A percentile compares a stretch with the other conserved stretches of the same genome.
Evolutionary conservation across 352 stramenopile genomes (phyloP).

Genomic region (Pythium inflatum): DNA sequence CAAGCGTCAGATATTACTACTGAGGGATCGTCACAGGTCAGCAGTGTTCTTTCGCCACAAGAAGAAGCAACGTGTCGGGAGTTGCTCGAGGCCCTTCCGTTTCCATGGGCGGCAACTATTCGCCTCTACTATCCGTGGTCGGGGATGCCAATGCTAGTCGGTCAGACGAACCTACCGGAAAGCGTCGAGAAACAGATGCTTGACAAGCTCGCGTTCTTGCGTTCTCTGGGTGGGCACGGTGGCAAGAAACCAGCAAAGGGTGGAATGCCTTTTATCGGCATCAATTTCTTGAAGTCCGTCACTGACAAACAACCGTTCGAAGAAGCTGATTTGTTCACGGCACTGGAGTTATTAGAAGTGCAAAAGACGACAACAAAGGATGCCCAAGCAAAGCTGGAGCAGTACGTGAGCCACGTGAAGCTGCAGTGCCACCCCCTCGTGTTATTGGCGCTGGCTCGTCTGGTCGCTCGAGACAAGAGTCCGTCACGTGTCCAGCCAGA

Average conservation of each 20-base stretch:
- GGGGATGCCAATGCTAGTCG: slow-evolving; percentile 43
- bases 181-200: slow-evolving; percentile 47
- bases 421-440: slow-evolving; percentile 59
- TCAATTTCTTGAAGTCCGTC: slow-evolving; percentile 55
- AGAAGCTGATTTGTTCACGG: slow-evolving; percentile 55
- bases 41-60: slow-evolving; percentile 4
- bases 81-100: slow-evolving; percentile 36
- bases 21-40: not conserved
- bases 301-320: slow-evolving; percentile 33
- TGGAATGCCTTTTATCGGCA: slow-evolving; percentile 47
- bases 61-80: slow-evolving; percentile 38
- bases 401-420: slow-evolving; percentile 40
- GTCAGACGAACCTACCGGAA: slow-evolving; percentile 35
- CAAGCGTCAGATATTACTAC: not conserved
- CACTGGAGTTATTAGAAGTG: slow-evolving; percentile 59
- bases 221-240: not conserved
- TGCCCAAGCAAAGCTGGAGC: slow-evolving; percentile 36
- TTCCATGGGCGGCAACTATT: slow-evolving; percentile 29
- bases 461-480: slow-evolving; percentile 29
- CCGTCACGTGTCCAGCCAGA: slow-evolving; percentile 23
- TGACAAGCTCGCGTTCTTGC: slow-evolving; percentile 40
- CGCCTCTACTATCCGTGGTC: slow-evolving; percentile 54
- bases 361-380: slow-evolving; percentile 44
- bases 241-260: slow-evolving; percentile 13
- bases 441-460: slow-evolving; percentile 54